These are phyloP conservation scores for Asclepias syriaca DNA, from an alignment of 257 asterid species.

Conservation along the genomic window DNA sequence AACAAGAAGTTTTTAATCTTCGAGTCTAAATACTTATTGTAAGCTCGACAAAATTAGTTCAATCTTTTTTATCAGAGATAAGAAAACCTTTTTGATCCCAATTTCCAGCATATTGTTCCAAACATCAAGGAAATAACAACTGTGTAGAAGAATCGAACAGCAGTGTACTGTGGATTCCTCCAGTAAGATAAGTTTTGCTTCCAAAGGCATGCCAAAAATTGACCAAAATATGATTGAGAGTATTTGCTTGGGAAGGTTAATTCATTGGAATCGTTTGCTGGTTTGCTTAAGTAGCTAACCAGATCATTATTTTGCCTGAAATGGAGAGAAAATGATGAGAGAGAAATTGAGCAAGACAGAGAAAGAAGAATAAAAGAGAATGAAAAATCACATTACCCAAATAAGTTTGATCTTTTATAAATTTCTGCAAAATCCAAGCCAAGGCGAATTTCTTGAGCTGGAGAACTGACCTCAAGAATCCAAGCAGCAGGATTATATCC, in stretches of 20 bases:
- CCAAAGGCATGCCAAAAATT: constrained; percentile 80
- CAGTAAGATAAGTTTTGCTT: constrained; percentile 89
- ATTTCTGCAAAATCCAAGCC: constrained; percentile 85
- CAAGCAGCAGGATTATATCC: constrained; percentile 93
- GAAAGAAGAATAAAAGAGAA: background rate
- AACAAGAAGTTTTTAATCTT: background rate
- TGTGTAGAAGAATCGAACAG: constrained; percentile 90
- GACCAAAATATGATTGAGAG: constrained; percentile 52
- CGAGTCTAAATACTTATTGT: background rate
- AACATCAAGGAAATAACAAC: constrained; percentile 79
- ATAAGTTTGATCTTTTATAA: constrained; percentile 58
- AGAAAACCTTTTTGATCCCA: constrained; percentile 74
- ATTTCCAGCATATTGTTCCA: constrained; percentile 85
- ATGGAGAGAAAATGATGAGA: constrained; percentile 16
- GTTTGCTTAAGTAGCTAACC: constrained; percentile 71
- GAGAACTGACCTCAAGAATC: constrained; percentile 85
- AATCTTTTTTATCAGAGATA: background rate
- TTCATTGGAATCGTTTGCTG: constrained; percentile 54
- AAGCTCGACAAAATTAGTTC: too few species aligned
- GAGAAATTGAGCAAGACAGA: constrained; percentile 6
- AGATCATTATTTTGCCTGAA: constrained; percentile 57
- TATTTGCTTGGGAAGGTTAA: constrained; percentile 64
- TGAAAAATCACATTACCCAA: constrained; percentile 44
- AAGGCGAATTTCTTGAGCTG: constrained; percentile 63
- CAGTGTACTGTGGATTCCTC: constrained; percentile 95